phyloP scores from a whole-genome alignment of 768 basidiomycete genomes.

The Macrolepiota fuliginosa region DNA sequence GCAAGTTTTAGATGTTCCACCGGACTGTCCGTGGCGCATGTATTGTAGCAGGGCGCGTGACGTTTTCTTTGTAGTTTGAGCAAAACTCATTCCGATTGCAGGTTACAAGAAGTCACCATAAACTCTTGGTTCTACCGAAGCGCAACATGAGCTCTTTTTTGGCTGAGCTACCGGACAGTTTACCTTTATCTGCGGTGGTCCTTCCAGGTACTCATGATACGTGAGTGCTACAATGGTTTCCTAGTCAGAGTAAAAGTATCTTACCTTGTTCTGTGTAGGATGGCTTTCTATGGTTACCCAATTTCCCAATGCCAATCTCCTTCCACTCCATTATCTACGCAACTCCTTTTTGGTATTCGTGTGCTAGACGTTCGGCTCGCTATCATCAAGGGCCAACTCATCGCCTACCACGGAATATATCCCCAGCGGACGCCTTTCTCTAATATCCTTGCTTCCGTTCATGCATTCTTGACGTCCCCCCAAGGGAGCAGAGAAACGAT shows the following conservation, averaged over 20 bases:
- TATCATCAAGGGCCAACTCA: conserved; percentile 50
- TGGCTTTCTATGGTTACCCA: conserved; percentile 86
- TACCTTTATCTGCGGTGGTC: conserved; percentile 69
- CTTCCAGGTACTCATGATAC: conserved; percentile 81
- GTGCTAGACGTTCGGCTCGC: conserved; percentile 81
- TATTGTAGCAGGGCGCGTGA: conserved; percentile 51
- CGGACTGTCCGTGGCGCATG: conserved; percentile 54
- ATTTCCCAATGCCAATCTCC: conserved; percentile 83
- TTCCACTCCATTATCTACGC: conserved; percentile 56
- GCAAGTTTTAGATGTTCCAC: conserved; percentile 38
- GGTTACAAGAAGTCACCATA: conserved; percentile 42
- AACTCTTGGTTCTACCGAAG: conserved; percentile 56
- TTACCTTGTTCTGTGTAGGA: conserved; percentile 34
- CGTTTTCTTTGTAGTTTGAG: neutral
- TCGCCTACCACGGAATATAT: conserved; percentile 78
- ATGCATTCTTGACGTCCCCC: conserved; percentile 61
- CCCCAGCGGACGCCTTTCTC: conserved; percentile 70
- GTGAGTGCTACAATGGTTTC: conserved; percentile 32
- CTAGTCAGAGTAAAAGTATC: too few species aligned
- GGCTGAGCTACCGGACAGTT: conserved; percentile 60
- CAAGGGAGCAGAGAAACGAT: conserved; percentile 66
- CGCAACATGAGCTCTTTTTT: conserved; percentile 57
- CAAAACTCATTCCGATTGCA: conserved; percentile 22
- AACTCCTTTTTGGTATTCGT: conserved; percentile 77
- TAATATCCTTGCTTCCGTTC: conserved; percentile 58